Evolutionary conservation across 2,329 filamentous ascomycete species (phyloP).

Genomic region (Pseudocercospora vitis): DNA sequence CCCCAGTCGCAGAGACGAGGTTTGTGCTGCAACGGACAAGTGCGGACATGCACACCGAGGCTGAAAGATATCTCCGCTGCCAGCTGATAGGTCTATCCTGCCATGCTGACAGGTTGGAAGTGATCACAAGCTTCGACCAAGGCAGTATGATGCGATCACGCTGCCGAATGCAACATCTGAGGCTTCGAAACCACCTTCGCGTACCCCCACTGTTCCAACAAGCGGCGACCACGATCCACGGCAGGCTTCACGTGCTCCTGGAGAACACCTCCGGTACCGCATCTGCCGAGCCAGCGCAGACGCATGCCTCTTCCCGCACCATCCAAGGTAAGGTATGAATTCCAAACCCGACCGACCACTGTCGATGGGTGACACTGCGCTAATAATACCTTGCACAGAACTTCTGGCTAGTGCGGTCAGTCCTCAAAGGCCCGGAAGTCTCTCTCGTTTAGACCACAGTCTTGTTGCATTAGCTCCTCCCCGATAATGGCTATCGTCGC

Average conservation of each 20-base stretch:
- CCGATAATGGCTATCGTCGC: not conserved
- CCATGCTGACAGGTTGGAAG: not conserved
- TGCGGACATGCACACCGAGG: not conserved
- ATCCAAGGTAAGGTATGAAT: too few species aligned
- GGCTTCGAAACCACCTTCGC: too few species aligned
- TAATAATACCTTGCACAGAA: too few species aligned
- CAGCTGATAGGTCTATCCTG: not conserved
- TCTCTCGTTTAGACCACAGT: too few species aligned
- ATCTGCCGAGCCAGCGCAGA: conserved; percentile 4
- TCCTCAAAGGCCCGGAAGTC: too few species aligned
- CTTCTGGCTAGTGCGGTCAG: too few species aligned
- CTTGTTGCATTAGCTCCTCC: too few species aligned
- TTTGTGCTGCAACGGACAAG: not conserved
- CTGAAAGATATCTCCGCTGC: not conserved
- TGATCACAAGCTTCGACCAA: not conserved
- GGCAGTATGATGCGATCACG: not conserved
- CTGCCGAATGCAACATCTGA: not conserved
- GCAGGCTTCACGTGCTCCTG: not conserved
- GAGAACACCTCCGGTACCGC: not conserved
- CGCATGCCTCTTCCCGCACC: not conserved
- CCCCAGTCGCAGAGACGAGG: too few species aligned
- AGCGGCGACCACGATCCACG: not conserved
- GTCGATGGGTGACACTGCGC: too few species aligned
- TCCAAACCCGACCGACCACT: too few species aligned
- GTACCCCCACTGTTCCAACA: not conserved